Conservation (phyloP, 2,329 filamentous ascomycete species). For the Fusarium sp. region DNA sequence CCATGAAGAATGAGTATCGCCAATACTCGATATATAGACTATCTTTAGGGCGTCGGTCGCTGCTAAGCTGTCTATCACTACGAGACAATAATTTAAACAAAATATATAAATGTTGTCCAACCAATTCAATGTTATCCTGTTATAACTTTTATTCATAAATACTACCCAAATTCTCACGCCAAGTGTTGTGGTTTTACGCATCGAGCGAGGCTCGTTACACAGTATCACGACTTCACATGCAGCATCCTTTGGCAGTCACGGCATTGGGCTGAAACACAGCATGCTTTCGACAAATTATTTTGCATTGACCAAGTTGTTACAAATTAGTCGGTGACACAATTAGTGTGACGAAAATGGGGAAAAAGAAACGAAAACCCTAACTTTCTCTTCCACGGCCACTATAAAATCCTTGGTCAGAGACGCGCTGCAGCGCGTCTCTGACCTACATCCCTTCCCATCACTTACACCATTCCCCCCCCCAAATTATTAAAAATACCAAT, state of each 20-base stretch:
- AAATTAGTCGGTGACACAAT: neutral
- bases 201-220: neutral
- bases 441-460: neutral
- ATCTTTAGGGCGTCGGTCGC: too few relatives aligned
- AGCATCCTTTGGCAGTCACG: neutral
- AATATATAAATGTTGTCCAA: too few relatives aligned
- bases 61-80: too few relatives aligned
- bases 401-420: slow-evolving; percentile 11
- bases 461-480: too few relatives aligned
- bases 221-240: neutral
- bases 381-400: neutral
- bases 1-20: too few relatives aligned
- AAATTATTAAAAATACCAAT: neutral
- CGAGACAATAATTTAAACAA: too few relatives aligned
- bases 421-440: neutral
- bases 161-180: neutral
- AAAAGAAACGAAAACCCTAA: neutral
- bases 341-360: neutral
- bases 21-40: too few relatives aligned
- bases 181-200: neutral
- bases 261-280: neutral
- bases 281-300: neutral
- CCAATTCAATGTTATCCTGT: too few relatives aligned
- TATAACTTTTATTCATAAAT: too few relatives aligned
- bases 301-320: neutral